Conservation (phyloP, 2,329 filamentous ascomycete species). For the Torrubiella hemipterigena region DNA sequence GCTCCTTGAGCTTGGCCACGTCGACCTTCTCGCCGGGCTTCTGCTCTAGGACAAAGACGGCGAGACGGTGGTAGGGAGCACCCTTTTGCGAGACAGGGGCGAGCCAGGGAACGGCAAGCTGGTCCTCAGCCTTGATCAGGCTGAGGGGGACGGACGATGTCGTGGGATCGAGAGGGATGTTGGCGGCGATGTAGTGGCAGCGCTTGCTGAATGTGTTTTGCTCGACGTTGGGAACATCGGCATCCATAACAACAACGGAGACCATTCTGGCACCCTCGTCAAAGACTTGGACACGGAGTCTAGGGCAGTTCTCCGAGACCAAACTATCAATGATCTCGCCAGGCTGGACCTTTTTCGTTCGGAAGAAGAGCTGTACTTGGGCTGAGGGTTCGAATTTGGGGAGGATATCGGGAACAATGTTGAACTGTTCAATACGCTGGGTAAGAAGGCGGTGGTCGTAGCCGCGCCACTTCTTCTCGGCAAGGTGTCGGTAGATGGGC, state of each 20-base stretch:
- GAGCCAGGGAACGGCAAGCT: conserved; percentile 70
- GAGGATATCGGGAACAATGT: conserved; percentile 78
- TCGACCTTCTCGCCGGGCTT: conserved; percentile 46
- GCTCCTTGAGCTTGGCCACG: conserved; percentile 40
- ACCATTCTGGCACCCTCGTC: conserved; percentile 70
- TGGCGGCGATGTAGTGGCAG: conserved; percentile 76
- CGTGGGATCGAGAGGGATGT: conserved; percentile 40
- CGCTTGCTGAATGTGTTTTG: conserved; percentile 66
- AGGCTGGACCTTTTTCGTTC: conserved; percentile 54
- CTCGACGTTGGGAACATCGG: conserved; percentile 74
- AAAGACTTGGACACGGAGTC: conserved; percentile 75
- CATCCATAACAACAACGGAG: conserved; percentile 75
- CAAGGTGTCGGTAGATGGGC: conserved; percentile 86
- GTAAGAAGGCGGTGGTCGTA: conserved; percentile 69
- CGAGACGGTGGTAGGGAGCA: conserved; percentile 78
- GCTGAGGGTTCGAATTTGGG: conserved; percentile 65
- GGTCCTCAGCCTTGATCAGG: conserved; percentile 44
- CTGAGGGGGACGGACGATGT: conserved; percentile 53
- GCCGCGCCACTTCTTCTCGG: conserved; percentile 75
- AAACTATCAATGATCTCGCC: conserved; percentile 68
- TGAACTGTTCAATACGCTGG: conserved; percentile 79
- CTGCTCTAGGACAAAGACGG: conserved; percentile 76
- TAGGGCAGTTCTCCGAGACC: conserved; percentile 61
- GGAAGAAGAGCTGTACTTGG: conserved; percentile 75
- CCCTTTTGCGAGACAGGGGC: conserved; percentile 84